A percentile compares a stretch with the other conserved stretches of the same genome.
Conservation (phyloP, 805 yeast species). For the Blastobotrys chiropterorum region DNA sequence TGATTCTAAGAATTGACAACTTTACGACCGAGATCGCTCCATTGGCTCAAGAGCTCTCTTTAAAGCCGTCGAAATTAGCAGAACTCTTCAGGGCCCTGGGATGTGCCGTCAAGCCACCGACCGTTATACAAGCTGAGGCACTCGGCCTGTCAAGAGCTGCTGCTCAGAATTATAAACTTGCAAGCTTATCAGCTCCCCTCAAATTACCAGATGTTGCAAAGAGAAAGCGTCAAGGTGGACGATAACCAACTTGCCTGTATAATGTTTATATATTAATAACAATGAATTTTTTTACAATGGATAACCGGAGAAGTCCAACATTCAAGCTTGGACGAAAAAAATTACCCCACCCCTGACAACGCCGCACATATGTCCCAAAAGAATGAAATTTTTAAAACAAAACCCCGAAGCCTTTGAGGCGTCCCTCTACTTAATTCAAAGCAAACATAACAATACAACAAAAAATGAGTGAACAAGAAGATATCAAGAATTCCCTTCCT, state of each 20-base stretch:
- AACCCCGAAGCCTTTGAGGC: neutral
- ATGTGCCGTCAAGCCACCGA: constrained; percentile 64
- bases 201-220: constrained; percentile 76
- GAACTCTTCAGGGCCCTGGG: constrained; percentile 76
- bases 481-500: neutral
- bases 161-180: constrained; percentile 62
- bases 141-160: constrained; percentile 30
- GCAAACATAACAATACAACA: constrained; percentile 1
- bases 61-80: constrained; percentile 68
- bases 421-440: too few species aligned
- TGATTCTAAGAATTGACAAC: constrained; percentile 68
- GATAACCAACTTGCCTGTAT: neutral
- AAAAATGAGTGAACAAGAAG: neutral
- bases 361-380: neutral
- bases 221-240: constrained; percentile 31
- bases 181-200: constrained; percentile 81
- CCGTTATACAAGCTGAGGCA: constrained; percentile 34
- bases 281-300: too few species aligned
- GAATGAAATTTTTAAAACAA: neutral
- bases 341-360: neutral
- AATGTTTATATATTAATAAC: neutral
- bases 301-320: too few species aligned
- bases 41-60: constrained; percentile 73
- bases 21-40: constrained; percentile 73
- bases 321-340: too few species aligned